Conservation (phyloP, 805 yeast genomes). For the Candida jianshihensis region DNA sequence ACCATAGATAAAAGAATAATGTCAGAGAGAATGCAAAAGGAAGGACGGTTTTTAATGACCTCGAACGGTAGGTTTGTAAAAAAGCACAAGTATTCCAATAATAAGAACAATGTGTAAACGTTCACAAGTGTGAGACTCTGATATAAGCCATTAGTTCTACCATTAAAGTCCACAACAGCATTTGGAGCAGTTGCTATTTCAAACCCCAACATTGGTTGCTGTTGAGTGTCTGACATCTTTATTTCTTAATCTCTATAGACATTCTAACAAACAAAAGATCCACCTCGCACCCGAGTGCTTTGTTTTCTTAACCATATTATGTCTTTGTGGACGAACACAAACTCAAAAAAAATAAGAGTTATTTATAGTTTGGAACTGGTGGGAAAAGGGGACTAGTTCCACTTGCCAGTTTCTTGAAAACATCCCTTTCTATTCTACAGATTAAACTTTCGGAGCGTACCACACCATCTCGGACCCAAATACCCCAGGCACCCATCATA, state of each 20-base stretch:
- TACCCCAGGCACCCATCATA: conserved; percentile 78
- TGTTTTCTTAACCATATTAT: too few species aligned
- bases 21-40: conserved; percentile 6
- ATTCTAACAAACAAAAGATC: too few species aligned
- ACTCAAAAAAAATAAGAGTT: background rate
- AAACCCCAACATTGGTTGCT: background rate
- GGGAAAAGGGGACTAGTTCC: conserved; percentile 1
- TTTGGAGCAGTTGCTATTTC: conserved; percentile 4
- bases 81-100: conserved; percentile 10
- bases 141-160: too few species aligned
- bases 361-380: conserved; percentile 1
- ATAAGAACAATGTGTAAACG: conserved; percentile 2
- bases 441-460: conserved; percentile 41
- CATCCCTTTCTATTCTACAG: conserved; percentile 44
- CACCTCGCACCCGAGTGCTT: too few species aligned
- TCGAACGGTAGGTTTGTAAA: conserved; percentile 12
- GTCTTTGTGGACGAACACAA: background rate
- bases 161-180: conserved; percentile 1
- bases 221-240: background rate
- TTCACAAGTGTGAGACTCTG: too few species aligned
- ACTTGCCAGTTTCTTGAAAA: conserved; percentile 10
- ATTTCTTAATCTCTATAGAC: too few species aligned
- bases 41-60: conserved; percentile 14
- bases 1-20: conserved; percentile 7
- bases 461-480: conserved; percentile 84